phyloP scores from a whole-genome alignment of 2,329 filamentous ascomycete genomes.

The Aspergillus carbonarius region DNA sequence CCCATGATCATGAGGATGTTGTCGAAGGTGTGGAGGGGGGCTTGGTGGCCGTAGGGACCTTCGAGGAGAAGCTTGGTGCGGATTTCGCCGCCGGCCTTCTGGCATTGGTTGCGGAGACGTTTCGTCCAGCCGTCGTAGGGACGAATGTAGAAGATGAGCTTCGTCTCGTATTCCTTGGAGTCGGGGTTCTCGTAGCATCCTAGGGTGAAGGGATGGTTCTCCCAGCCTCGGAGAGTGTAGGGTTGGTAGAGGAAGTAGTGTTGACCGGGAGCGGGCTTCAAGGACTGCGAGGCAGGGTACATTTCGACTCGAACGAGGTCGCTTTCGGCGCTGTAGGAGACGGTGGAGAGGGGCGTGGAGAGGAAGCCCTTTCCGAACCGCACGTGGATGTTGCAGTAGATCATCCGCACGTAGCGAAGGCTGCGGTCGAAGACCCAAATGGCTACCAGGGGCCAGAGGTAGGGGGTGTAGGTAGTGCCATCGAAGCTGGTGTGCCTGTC shows the following conservation, averaged over 20 bases:
- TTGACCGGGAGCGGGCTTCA: constrained; percentile 30
- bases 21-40: constrained; percentile 44
- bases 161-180: constrained; percentile 24
- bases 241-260: constrained; percentile 52
- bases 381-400: constrained; percentile 42
- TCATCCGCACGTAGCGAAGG: constrained; percentile 26
- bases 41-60: constrained; percentile 48
- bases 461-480: constrained; percentile 46
- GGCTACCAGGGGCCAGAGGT: constrained; percentile 48
- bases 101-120: constrained; percentile 2
- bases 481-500: constrained; percentile 48
- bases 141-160: constrained; percentile 16
- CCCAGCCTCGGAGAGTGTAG: constrained; percentile 40
- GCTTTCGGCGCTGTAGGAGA: not conserved
- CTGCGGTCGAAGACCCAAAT: constrained; percentile 51
- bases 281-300: not conserved
- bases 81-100: constrained; percentile 46
- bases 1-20: constrained; percentile 50
- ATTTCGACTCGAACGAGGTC: not conserved
- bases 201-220: constrained; percentile 52
- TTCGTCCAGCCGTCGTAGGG: constrained; percentile 34
- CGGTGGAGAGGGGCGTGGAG: not conserved
- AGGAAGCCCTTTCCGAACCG: not conserved
- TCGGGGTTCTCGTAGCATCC: constrained; percentile 34
- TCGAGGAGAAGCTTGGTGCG: constrained; percentile 38